These are phyloP conservation scores for Barnettozyma vustinii DNA, from an alignment of 805 yeast species.

Conservation along the genomic window DNA sequence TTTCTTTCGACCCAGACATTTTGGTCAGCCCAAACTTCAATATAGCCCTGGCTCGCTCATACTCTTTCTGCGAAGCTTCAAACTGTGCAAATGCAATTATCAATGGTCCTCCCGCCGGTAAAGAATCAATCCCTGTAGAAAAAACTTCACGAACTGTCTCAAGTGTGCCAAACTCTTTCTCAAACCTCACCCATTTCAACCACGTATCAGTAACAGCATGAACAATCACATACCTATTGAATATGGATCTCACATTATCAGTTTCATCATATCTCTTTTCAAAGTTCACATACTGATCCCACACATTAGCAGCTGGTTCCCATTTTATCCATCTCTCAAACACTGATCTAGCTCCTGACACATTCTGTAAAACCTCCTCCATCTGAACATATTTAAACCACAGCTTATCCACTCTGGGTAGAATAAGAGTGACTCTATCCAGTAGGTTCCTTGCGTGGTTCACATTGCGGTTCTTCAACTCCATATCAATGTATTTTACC, in stretches of 20 bases:
- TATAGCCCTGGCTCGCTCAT: conserved; percentile 58
- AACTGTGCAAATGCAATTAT: conserved; percentile 58
- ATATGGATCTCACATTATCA: conserved; percentile 55
- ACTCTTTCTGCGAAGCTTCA: conserved; percentile 58
- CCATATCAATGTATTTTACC: conserved; percentile 77
- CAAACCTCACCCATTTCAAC: conserved; percentile 73
- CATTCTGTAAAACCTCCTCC: conserved; percentile 72
- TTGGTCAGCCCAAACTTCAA: conserved; percentile 45
- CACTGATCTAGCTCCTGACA: conserved; percentile 53
- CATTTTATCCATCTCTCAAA: conserved; percentile 79
- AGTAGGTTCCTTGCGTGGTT: conserved; percentile 87
- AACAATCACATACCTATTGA: conserved; percentile 46
- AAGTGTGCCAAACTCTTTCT: conserved; percentile 44
- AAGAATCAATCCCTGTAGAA: conserved; percentile 57
- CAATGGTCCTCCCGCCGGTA: conserved; percentile 33
- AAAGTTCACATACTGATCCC: conserved; percentile 70
- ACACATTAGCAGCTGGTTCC: conserved; percentile 64
- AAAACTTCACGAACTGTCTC: conserved; percentile 55
- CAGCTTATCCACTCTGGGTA: conserved; percentile 78
- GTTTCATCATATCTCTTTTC: conserved; percentile 61
- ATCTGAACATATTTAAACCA: conserved; percentile 82
- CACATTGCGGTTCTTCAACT: conserved; percentile 62
- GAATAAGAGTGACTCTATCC: conserved; percentile 64
- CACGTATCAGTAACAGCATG: conserved; percentile 56
- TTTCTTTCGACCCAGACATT: conserved; percentile 33